These are phyloP conservation scores for Nicotiana tomentosiformis DNA, from an alignment of 257 asterid genomes.

Conservation along the genomic window DNA sequence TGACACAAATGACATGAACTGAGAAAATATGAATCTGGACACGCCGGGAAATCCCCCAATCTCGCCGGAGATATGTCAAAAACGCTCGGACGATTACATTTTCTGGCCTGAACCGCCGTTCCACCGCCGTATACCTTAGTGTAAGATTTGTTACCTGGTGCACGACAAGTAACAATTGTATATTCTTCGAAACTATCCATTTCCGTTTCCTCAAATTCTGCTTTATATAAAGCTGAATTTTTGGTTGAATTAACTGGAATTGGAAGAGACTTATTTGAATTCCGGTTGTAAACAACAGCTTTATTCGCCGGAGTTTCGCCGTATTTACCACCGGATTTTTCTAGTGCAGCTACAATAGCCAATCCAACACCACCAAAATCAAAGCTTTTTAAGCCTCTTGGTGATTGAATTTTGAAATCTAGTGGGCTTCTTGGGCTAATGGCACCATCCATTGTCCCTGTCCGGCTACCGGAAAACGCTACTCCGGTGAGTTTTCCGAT, in stretches of 20 bases:
- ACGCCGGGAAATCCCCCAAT: conserved; percentile 16
- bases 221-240: conserved; percentile 7
- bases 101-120: neutral
- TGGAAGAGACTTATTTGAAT: conserved; percentile 46
- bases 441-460: conserved; percentile 15
- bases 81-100: conserved; percentile 30
- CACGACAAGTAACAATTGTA: conserved; percentile 62
- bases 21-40: conserved; percentile 66
- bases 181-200: conserved; percentile 47
- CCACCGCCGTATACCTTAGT: conserved; percentile 51
- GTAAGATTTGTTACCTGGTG: conserved; percentile 38
- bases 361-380: conserved; percentile 77
- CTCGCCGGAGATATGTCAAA: conserved; percentile 64
- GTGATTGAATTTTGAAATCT: conserved; percentile 47
- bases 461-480: conserved; percentile 25
- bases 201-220: conserved; percentile 17
- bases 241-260: conserved; percentile 44
- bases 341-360: conserved; percentile 83
- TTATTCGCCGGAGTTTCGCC: conserved; percentile 21
- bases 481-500: conserved; percentile 48
- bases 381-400: conserved; percentile 40
- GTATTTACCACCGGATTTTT: conserved; percentile 30
- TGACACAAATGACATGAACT: conserved; percentile 59
- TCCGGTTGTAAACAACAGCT: conserved; percentile 39
- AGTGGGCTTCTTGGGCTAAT: conserved; percentile 36